A percentile compares a stretch with the other conserved stretches of the same genome.
Conservation (phyloP, 164 flowering plant species). For the Vitis labrusca region DNA sequence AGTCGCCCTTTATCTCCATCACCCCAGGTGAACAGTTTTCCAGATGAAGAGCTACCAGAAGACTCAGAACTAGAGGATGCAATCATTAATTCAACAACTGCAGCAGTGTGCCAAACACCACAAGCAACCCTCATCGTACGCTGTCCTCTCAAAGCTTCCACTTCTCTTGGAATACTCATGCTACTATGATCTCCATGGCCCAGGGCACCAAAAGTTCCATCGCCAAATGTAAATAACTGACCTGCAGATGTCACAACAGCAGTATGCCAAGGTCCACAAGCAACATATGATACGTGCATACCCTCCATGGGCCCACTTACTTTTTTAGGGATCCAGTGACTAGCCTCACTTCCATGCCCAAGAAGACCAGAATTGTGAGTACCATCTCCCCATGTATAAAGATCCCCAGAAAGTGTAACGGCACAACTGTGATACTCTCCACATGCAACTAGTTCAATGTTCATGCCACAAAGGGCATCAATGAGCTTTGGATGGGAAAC, state of each 20-base stretch:
- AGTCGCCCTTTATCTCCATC: constrained; percentile 84
- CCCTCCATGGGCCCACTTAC: constrained; percentile 71
- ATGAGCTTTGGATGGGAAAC: constrained; percentile 72
- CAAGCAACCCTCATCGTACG: constrained; percentile 73
- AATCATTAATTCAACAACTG: constrained; percentile 55
- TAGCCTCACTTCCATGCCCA: constrained; percentile 77
- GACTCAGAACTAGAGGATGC: constrained; percentile 29
- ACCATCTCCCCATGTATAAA: constrained; percentile 96
- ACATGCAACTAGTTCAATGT: constrained; percentile 76
- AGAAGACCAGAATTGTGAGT: constrained; percentile 60
- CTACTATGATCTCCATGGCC: constrained; percentile 81
- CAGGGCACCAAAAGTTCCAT: constrained; percentile 91
- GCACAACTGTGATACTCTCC: constrained; percentile 96
- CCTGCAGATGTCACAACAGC: constrained; percentile 78
- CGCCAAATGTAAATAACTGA: constrained; percentile 92
- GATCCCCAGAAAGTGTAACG: constrained; percentile 77
- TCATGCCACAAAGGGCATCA: constrained; percentile 61
- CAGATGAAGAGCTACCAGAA: constrained; percentile 36
- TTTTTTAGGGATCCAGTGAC: constrained; percentile 86
- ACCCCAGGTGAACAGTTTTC: constrained; percentile 94
- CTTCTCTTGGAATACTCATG: constrained; percentile 66
- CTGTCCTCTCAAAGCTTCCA: constrained; percentile 64
- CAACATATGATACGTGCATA: constrained; percentile 55
- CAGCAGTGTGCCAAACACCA: constrained; percentile 98
- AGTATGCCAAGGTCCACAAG: constrained; percentile 99